These are phyloP conservation scores for Antitrichia curtipendula DNA, from an alignment of 225 moss, liverwort and hornwort species.

Conservation along the genomic window DNA sequence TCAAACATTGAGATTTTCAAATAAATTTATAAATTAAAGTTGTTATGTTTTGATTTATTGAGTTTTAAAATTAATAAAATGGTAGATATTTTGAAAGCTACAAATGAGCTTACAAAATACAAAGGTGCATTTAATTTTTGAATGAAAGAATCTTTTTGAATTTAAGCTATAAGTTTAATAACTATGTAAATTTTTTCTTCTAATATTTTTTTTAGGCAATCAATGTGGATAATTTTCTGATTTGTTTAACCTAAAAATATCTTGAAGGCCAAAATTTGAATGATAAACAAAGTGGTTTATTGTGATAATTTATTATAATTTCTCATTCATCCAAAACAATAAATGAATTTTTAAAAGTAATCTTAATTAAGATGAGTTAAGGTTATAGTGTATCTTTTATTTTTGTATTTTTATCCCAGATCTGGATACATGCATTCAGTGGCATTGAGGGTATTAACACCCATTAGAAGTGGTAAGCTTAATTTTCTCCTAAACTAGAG, in stretches of 20 bases:
- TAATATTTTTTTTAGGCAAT: background rate
- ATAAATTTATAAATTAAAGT: background rate
- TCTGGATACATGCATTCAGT: background rate
- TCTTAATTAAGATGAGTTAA: background rate
- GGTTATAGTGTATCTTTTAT: background rate
- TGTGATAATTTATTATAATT: background rate
- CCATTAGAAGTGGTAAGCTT: accelerated
- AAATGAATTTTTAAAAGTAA: background rate
- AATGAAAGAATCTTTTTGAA: background rate
- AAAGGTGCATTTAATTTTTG: background rate
- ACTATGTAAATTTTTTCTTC: background rate
- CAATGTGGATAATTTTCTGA: background rate
- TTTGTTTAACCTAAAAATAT: background rate
- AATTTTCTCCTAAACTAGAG: background rate
- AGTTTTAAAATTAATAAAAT: background rate
- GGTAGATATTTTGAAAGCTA: background rate
- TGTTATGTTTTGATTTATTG: background rate
- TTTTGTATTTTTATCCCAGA: background rate
- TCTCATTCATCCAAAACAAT: background rate
- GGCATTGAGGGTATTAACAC: accelerated
- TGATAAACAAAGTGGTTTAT: background rate
- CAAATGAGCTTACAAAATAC: background rate
- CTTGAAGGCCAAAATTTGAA: background rate
- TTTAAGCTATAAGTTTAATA: background rate
- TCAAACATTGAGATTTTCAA: background rate